Evolutionary conservation across 257 asterid genomes (phyloP).

Genomic region (Henckelia pumila): DNA sequence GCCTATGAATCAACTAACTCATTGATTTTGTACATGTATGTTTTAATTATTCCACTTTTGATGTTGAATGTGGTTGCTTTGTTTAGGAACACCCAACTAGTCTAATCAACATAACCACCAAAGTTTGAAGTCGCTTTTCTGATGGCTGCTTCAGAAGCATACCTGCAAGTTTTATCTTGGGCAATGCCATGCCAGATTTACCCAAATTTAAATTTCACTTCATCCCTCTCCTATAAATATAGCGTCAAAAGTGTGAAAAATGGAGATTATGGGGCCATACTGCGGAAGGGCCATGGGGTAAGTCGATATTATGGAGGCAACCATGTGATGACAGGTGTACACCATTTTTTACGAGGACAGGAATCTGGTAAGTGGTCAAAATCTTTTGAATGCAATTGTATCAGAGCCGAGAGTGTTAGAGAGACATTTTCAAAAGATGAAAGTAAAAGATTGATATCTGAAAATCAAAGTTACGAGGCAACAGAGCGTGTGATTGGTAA

Average conservation of each 20-base stretch:
- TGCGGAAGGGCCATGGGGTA: conserved; percentile 23
- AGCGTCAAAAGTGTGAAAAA: conserved; percentile 22
- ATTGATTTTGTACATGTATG: neutral
- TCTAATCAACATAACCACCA: conserved; percentile 14
- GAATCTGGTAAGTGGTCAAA: conserved; percentile 24
- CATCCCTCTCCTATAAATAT: conserved; percentile 33
- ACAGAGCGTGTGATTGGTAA: conserved; percentile 30
- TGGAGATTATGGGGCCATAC: conserved; percentile 19
- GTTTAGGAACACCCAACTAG: conserved; percentile 24
- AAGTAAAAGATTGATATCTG: conserved; percentile 34
- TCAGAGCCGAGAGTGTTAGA: conserved; percentile 40
- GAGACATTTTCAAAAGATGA: conserved; percentile 37
- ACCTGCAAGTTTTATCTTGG: conserved; percentile 39
- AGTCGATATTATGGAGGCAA: conserved; percentile 23
- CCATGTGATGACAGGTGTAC: conserved; percentile 20
- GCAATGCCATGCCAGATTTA: conserved; percentile 32
- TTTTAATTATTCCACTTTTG: neutral
- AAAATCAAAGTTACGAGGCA: conserved; percentile 28
- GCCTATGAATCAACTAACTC: neutral
- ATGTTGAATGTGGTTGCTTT: conserved; percentile 15
- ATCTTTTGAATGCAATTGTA: conserved; percentile 51
- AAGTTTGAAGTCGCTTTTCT: conserved; percentile 20
- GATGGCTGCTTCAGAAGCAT: conserved; percentile 58
- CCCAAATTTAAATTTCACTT: conserved; percentile 34
- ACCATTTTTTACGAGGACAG: conserved; percentile 12